phyloP scores from a whole-genome alignment of 2,329 filamentous ascomycete genomes.

The Cadophora luteo-olivacea region DNA sequence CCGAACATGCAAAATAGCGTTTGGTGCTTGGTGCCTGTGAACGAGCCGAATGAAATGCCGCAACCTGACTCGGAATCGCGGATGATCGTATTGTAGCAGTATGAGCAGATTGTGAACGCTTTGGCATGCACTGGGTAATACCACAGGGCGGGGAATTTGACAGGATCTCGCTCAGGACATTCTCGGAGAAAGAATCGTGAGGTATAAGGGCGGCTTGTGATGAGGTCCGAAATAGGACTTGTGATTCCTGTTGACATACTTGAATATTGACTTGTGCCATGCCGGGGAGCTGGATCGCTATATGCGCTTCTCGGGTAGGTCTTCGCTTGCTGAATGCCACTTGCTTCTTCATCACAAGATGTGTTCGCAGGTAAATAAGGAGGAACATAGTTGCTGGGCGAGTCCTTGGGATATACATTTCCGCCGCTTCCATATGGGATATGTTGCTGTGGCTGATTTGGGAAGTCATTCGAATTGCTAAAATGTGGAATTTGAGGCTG shows the following conservation, averaged over 20 bases:
- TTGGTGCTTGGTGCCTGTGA: not conserved
- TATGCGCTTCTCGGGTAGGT: not conserved
- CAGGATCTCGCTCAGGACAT: not conserved
- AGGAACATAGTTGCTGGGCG: not conserved
- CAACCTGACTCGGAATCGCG: not conserved
- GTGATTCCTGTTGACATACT: not conserved
- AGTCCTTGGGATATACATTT: not conserved
- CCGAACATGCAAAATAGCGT: slow-evolving; percentile 1
- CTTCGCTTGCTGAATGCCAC: not conserved
- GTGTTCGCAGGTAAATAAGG: not conserved
- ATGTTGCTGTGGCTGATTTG: not conserved
- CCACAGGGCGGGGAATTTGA: not conserved
- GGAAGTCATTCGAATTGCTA: not conserved
- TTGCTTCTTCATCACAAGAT: not conserved
- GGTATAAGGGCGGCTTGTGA: not conserved
- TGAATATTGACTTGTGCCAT: not conserved
- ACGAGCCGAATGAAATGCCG: not conserved
- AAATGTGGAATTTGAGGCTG: not conserved
- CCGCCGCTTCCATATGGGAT: not conserved
- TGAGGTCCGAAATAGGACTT: not conserved
- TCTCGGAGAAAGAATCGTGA: not conserved
- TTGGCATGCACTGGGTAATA: not conserved
- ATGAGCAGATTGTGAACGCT: not conserved
- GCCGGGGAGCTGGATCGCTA: not conserved
- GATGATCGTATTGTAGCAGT: not conserved